These are phyloP conservation scores for Botrytis hyacinthi DNA, from an alignment of 2,329 filamentous ascomycete genomes.

Conservation along the genomic window DNA sequence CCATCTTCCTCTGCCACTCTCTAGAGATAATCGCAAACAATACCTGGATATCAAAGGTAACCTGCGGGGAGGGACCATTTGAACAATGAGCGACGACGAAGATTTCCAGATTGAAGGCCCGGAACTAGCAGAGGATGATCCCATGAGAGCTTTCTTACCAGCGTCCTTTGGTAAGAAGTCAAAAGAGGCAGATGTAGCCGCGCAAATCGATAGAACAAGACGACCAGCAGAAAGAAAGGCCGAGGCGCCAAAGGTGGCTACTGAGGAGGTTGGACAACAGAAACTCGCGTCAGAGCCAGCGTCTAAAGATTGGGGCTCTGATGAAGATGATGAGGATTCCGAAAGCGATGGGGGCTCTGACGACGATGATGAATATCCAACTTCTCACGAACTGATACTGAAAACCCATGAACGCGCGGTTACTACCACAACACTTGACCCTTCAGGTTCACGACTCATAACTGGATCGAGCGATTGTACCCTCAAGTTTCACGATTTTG, in stretches of 20 bases:
- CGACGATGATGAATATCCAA: conserved; percentile 83
- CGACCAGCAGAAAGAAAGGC: conserved; percentile 48
- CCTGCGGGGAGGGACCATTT: neutral
- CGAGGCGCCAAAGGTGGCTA: conserved; percentile 27
- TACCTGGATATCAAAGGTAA: neutral
- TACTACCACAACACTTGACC: conserved; percentile 80
- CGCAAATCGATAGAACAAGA: conserved; percentile 78
- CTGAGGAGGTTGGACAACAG: conserved; percentile 24
- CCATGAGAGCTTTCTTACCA: conserved; percentile 75
- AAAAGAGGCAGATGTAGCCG: conserved; percentile 68
- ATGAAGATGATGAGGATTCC: conserved; percentile 48
- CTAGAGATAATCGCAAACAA: neutral
- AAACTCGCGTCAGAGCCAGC: conserved; percentile 35
- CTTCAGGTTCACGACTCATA: conserved; percentile 77
- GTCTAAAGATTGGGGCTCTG: conserved; percentile 42
- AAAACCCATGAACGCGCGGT: conserved; percentile 90
- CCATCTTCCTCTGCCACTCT: neutral
- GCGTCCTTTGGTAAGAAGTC: conserved; percentile 81
- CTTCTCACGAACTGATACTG: conserved; percentile 88
- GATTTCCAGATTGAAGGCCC: conserved; percentile 57
- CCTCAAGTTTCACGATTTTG: conserved; percentile 91
- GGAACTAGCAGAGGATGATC: conserved; percentile 60
- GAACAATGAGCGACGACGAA: conserved; percentile 57
- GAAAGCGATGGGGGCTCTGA: conserved; percentile 58
- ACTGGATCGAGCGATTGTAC: conserved; percentile 91